Evolutionary conservation across 495 filamentous ascomycete species (phyloP), one percentile per base, ranked within the genome.

Genomic region (Penicillium herquei): DNA sequence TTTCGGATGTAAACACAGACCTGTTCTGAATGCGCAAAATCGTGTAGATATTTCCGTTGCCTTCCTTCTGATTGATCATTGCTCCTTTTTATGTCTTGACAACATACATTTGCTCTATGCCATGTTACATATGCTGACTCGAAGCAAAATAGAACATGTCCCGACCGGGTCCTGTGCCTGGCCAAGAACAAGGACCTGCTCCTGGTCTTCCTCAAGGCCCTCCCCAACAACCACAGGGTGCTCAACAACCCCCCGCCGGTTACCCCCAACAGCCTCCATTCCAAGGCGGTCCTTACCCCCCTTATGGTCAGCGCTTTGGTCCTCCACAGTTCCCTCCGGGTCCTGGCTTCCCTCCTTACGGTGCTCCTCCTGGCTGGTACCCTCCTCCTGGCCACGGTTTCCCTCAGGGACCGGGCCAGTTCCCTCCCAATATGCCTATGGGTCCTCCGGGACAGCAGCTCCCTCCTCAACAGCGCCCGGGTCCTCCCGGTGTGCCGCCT

Each of bases 1-100:
- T 37, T 71, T 73, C 81, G 75, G 73, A 76, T 76, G 73, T 76
- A 73, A 76, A 77, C 68, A 84, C 85, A 87, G 70, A 78, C 71
- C 72, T 76, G 74, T 76, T 78, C 76, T 67, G 85, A 92, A 84
- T 89, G 90, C 90, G 89, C 90, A 96, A 94, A 87, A 76, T 78
- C 80, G 71, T 96, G 91, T 92, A 83, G 91, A 96, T 74, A 87
- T 89, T 88, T 95, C 91, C 92, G 92, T 96, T 97, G 92, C 92
- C 92, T 96, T 97, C 92, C 92, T 96, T 95, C 92, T 97, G 92
- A 78, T 70, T 56, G 67, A 77, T 74, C 71, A 70, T 57, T 62
- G 48, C 45, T 44, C 33, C 33, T 52, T 10, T 2, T 37, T 9
- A 30, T 31, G 43, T 42, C 49, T 49, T 40, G 12, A 46, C 49